Base-by-base conservation (phyloP, 139 green algal species). In the Closterium sp. region DNA sequence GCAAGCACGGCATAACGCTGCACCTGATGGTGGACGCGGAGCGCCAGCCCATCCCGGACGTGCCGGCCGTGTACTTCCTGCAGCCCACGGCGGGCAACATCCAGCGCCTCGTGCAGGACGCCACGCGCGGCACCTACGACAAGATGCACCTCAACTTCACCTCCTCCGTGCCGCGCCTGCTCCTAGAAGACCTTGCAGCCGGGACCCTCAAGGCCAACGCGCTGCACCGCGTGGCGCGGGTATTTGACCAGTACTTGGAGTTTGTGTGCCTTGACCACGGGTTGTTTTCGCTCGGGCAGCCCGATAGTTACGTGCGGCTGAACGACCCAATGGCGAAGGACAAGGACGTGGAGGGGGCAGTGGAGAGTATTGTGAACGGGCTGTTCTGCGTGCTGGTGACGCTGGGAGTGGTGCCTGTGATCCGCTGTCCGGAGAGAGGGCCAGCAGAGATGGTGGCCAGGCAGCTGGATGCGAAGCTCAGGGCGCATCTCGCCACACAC, bases 81-180 rank as follows among this genome's bases (percentile, higher is more conserved):
- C 92, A 96, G 42, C 96, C 97, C 24, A 97, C 91, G 9, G 86
- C 94, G 30, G 84, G 91, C 13, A 97, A 98, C 42, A 92, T 99
- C 29, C 32, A 97, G 31, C 94, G 95, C 10, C 97, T 99, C 42
- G 91, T 94, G 0, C 70, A 94, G 4, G 98, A 99, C 92, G 95
- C 96, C 22, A 91, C 92, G 19, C 91, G 90, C 0, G 96, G 95
- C 0, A 94, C 99, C 30, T 99, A 99, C 88, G 98, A 99, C 92
- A 92, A 94, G 6, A 96, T 98, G 89, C 95, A 99, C 95, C 91
- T 99, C 38, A 99, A 99, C 95, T 99, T 99, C 88, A 96, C 95
- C 9, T 95, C 97, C 7, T 92, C 96, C 30, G 91, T 98, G 24
- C 93, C 97, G 5, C 94, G 92, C n/a, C 95, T 95, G 19, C 93